Percentiles rank a stretch among this genome's conserved stretches.
Conservation (phyloP, 1,139 yeast species). For the Hanseniaspora uvarum region DNA sequence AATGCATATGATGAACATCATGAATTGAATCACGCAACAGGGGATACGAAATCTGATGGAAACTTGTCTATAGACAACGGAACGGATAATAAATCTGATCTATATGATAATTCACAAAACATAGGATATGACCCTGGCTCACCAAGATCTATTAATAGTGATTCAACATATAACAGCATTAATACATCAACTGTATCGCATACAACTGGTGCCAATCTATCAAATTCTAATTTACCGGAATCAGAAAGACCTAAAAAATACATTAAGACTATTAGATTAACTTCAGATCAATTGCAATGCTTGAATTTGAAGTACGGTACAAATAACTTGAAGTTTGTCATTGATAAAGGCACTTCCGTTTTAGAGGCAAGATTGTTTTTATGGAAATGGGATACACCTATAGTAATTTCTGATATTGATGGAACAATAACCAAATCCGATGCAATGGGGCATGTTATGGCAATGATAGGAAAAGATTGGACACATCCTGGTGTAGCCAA, state of each 20-base stretch:
- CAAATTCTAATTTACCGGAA: conserved; percentile 19
- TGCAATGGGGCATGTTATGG: conserved; percentile 91
- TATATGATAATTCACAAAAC: conserved; percentile 18
- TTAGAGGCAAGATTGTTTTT: conserved; percentile 64
- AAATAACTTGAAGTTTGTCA: conserved; percentile 67
- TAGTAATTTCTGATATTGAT: conserved; percentile 93
- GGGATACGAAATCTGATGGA: not conserved
- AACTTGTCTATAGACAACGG: not conserved
- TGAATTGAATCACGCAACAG: not conserved
- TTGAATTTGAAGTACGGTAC: conserved; percentile 69
- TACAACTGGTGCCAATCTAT: not conserved
- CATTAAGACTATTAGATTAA: conserved; percentile 80
- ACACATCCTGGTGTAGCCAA: conserved; percentile 94
- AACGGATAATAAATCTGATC: conserved; percentile 18
- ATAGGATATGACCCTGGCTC: conserved; percentile 10
- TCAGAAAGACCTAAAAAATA: conserved; percentile 31
- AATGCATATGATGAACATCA: conserved; percentile 19
- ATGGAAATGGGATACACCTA: conserved; percentile 79
- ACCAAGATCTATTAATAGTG: conserved; percentile 22
- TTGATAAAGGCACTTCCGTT: conserved; percentile 71
- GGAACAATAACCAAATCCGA: conserved; percentile 98
- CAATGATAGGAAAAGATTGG: conserved; percentile 95
- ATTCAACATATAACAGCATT: conserved; percentile 24
- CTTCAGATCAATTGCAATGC: conserved; percentile 75
- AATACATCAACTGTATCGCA: conserved; percentile 18